phyloP scores from a whole-genome alignment of 2,329 filamentous ascomycete genomes.

The Didymella arachidicola region DNA sequence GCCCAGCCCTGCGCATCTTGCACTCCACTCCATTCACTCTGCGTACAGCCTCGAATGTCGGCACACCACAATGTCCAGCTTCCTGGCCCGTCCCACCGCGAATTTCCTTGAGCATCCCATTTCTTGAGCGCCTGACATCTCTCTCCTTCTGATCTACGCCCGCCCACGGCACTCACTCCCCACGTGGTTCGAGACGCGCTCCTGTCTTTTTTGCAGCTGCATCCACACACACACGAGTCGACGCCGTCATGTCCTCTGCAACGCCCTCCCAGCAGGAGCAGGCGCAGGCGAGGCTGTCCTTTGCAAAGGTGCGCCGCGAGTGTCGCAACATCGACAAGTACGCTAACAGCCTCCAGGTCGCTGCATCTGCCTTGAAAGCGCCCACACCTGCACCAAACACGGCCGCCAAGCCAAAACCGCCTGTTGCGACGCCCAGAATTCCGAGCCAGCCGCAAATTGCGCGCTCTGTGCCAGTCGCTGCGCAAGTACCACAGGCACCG shows the following conservation, averaged over 20 bases:
- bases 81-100: constrained; percentile 55
- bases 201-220: constrained; percentile 11
- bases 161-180: constrained; percentile 12
- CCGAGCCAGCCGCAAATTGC: constrained; percentile 31
- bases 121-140: constrained; percentile 50
- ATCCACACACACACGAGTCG: background rate
- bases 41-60: constrained; percentile 52
- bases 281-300: constrained; percentile 66
- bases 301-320: constrained; percentile 71
- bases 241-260: constrained; percentile 43
- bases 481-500: constrained; percentile 28
- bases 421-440: constrained; percentile 38
- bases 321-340: background rate
- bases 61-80: constrained; percentile 59
- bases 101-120: constrained; percentile 62
- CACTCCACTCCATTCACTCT: constrained; percentile 10
- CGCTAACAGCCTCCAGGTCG: constrained; percentile 47
- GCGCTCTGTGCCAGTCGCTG: constrained; percentile 29
- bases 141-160: constrained; percentile 39
- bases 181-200: background rate
- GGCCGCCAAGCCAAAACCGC: constrained; percentile 34
- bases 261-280: constrained; percentile 41
- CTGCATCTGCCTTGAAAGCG: constrained; percentile 50
- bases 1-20: constrained; percentile 11
- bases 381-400: constrained; percentile 31